These are phyloP conservation scores for Fermentozyma sake DNA, from an alignment of 1,139 yeast genomes.

Conservation along the genomic window DNA sequence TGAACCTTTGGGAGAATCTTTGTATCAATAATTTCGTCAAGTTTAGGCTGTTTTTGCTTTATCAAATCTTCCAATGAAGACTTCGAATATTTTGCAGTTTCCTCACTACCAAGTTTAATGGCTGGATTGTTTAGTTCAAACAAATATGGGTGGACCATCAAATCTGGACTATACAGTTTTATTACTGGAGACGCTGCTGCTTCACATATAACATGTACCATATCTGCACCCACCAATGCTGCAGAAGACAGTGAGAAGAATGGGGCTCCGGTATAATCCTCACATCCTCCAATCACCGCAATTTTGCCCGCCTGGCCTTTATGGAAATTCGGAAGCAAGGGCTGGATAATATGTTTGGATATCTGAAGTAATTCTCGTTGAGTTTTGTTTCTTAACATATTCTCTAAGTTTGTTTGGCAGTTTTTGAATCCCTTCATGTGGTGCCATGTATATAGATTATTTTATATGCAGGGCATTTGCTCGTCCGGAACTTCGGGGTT, in stretches of 20 bases:
- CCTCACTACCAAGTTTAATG: conserved; percentile 1
- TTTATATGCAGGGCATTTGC: no score
- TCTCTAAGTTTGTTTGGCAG: no score
- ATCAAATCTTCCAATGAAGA: conserved; percentile 13
- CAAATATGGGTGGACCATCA: conserved; percentile 94
- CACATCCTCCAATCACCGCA: conserved; percentile 89
- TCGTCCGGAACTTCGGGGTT: no score
- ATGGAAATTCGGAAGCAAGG: conserved; percentile 65
- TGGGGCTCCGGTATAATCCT: conserved; percentile 96
- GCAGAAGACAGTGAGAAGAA: conserved; percentile 84
- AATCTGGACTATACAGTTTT: conserved; percentile 84
- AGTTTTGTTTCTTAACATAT: conserved; percentile 21
- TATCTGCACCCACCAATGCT: conserved; percentile 80
- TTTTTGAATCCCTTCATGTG: no score
- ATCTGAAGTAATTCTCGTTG: conserved; percentile 45
- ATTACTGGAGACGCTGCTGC: conserved; percentile 72
- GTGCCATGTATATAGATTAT: no score
- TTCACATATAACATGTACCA: conserved; percentile 86
- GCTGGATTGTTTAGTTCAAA: conserved; percentile 22
- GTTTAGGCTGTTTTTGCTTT: conserved; percentile 10
- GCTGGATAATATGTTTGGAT: conserved; percentile 65
- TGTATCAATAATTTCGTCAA: conserved; percentile 31
- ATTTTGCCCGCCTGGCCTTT: conserved; percentile 93
- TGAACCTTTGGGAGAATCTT: conserved; percentile 53
- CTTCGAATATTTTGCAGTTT: conserved; percentile 8